A percentile compares a stretch with the other conserved stretches of the same genome.
Evolutionary conservation across 345 rosid species (phyloP).

Genomic region (Rubroshorea leprosula): DNA sequence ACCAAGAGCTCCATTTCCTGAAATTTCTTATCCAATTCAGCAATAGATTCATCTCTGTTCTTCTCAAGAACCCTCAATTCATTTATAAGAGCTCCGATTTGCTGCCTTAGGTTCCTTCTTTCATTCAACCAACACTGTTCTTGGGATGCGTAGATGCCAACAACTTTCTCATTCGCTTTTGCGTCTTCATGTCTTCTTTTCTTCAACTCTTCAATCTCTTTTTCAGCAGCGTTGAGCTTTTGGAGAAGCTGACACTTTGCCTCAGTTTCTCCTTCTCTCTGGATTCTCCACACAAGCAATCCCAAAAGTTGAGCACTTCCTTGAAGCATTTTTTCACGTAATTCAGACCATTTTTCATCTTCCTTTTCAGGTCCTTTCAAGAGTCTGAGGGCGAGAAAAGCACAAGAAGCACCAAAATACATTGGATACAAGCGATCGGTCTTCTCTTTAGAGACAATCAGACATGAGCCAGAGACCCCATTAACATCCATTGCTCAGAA

Average conservation of each 20-base stretch:
- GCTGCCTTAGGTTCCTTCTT: constrained; percentile 52
- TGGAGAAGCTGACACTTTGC: constrained; percentile 33
- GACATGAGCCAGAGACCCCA: constrained; percentile 22
- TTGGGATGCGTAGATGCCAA: constrained; percentile 70
- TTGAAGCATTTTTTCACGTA: constrained; percentile 47
- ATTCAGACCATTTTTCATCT: constrained; percentile 51
- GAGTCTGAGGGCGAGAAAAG: constrained; percentile 45
- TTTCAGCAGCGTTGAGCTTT: constrained; percentile 50
- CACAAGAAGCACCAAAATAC: constrained; percentile 70
- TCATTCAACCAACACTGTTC: constrained; percentile 83
- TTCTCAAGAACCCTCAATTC: constrained; percentile 43
- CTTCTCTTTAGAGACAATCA: constrained; percentile 25
- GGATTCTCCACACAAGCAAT: constrained; percentile 62
- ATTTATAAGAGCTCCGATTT: constrained; percentile 55
- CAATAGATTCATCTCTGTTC: constrained; percentile 38
- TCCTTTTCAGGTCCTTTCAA: constrained; percentile 33
- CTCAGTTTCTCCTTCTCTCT: constrained; percentile 31
- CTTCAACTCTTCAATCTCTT: constrained; percentile 55
- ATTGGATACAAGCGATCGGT: constrained; percentile 41
- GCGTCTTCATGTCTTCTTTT: constrained; percentile 70
- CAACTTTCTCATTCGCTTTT: constrained; percentile 91
- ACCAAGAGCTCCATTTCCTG: constrained; percentile 48
- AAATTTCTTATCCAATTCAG: constrained; percentile 42
- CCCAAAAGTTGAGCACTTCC: constrained; percentile 65
- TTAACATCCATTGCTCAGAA: constrained; percentile 38